phyloP scores from a whole-genome alignment of 768 basidiomycete species.

The Phanerodontia chrysosporium region DNA sequence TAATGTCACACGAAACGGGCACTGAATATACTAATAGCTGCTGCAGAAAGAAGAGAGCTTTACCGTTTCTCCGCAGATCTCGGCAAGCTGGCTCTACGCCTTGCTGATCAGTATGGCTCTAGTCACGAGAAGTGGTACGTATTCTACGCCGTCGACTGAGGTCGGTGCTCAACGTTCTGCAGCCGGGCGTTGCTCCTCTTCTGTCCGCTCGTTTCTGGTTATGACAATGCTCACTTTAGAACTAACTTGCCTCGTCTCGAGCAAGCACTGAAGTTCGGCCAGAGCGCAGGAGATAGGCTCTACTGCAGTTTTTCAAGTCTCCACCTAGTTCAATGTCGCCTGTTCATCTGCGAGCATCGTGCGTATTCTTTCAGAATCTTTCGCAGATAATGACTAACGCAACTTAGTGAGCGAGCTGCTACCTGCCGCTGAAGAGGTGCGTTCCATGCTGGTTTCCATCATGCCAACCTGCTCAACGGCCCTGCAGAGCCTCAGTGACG shows the following conservation, averaged over 20 bases:
- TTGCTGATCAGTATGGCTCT: conserved; percentile 62
- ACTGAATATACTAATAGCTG: conserved; percentile 24
- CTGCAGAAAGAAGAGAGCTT: conserved; percentile 57
- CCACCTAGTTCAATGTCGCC: conserved; percentile 46
- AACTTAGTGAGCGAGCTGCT: conserved; percentile 53
- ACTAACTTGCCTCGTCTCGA: conserved; percentile 57
- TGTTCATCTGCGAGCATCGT: conserved; percentile 63
- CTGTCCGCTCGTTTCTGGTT: conserved; percentile 61
- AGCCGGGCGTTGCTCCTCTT: conserved; percentile 62
- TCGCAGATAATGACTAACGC: neutral
- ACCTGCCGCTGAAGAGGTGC: conserved; percentile 57
- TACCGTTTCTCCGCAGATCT: conserved; percentile 68
- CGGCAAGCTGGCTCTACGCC: conserved; percentile 59
- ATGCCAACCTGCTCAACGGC: neutral
- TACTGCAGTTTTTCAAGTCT: conserved; percentile 60
- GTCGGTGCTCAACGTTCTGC: conserved; percentile 5
- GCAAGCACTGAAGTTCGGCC: conserved; percentile 60
- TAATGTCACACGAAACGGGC: neutral
- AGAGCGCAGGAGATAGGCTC: conserved; percentile 66
- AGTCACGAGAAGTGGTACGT: conserved; percentile 64
- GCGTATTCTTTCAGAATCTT: conserved; percentile 21
- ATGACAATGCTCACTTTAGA: conserved; percentile 61
- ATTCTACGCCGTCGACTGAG: neutral
- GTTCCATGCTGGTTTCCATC: conserved; percentile 1
- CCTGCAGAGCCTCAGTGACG: conserved; percentile 51